Evolutionary conservation across 768 basidiomycete species (phyloP).

Genomic region (Roridomyces roridus): DNA sequence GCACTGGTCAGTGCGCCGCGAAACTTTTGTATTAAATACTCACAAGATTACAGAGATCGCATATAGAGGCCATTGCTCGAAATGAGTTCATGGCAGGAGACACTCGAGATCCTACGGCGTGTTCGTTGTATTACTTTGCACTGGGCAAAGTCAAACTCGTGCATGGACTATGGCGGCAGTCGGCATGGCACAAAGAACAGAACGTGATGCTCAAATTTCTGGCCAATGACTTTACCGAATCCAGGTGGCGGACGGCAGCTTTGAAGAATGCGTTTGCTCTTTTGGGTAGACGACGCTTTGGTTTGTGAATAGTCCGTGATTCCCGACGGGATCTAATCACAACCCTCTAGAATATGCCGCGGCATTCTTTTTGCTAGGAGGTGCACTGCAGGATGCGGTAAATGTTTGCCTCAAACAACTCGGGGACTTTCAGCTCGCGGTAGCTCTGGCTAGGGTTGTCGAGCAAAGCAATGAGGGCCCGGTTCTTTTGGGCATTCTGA

Average conservation of each 20-base stretch:
- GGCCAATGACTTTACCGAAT: conserved; percentile 83
- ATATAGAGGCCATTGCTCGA: conserved; percentile 88
- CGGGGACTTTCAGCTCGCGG: conserved; percentile 87
- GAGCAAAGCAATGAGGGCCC: conserved; percentile 87
- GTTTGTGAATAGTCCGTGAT: conserved; percentile 49
- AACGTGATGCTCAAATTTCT: conserved; percentile 89
- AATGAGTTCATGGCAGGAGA: conserved; percentile 93
- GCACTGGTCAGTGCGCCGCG: conserved; percentile 62
- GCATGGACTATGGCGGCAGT: conserved; percentile 95
- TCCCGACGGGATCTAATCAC: conserved; percentile 12
- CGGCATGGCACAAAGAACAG: conserved; percentile 93
- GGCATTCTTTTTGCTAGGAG: conserved; percentile 94
- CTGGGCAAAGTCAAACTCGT: conserved; percentile 92
- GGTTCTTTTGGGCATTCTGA: conserved; percentile 72
- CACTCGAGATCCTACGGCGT: conserved; percentile 84
- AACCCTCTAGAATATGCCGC: conserved; percentile 86
- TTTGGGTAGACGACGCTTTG: conserved; percentile 89
- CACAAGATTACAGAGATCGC: conserved; percentile 59
- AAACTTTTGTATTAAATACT: not conserved
- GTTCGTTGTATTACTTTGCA: conserved; percentile 94
- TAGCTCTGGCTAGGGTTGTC: conserved; percentile 83
- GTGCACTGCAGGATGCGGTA: conserved; percentile 88
- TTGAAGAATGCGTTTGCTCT: conserved; percentile 96
- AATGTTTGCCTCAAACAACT: conserved; percentile 89
- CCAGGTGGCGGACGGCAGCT: conserved; percentile 91